Evolutionary conservation across 164 flowering plant species (phyloP).

Genomic region (Magnolia officinalis): DNA sequence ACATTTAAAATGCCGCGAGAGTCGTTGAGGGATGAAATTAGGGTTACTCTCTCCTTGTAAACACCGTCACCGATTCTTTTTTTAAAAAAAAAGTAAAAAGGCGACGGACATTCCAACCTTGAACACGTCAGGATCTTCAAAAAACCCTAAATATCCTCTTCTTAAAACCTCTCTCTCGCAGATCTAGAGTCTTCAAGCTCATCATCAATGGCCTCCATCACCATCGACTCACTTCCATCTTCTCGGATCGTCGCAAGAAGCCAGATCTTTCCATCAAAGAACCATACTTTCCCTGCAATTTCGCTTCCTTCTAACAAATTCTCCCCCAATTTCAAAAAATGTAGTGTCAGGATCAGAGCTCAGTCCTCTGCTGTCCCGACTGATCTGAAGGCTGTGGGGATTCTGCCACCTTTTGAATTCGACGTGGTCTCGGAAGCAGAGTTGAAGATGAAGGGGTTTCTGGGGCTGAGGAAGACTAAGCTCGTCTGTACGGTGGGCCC

Average conservation of each 20-base stretch:
- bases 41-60: neutral
- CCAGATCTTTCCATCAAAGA: constrained; percentile 8
- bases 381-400: constrained; percentile 16
- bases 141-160: neutral
- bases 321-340: constrained; percentile 13
- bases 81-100: neutral
- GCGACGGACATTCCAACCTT: constrained; percentile 4
- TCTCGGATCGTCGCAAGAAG: constrained; percentile 17
- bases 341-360: constrained; percentile 9
- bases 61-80: neutral
- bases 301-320: neutral
- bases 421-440: constrained; percentile 64
- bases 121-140: neutral
- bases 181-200: neutral
- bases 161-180: neutral
- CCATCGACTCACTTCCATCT: constrained; percentile 19
- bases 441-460: constrained; percentile 66
- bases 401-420: constrained; percentile 26
- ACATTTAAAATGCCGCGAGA: neutral
- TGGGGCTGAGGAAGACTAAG: constrained; percentile 84
- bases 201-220: constrained; percentile 28
- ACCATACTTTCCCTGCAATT: constrained; percentile 15
- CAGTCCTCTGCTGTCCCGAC: constrained; percentile 23
- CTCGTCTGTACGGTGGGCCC: constrained; percentile 86
- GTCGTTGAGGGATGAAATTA: neutral